Conservation (phyloP, 768 basidiomycete species). For the Gymnopilus dilepis region DNA sequence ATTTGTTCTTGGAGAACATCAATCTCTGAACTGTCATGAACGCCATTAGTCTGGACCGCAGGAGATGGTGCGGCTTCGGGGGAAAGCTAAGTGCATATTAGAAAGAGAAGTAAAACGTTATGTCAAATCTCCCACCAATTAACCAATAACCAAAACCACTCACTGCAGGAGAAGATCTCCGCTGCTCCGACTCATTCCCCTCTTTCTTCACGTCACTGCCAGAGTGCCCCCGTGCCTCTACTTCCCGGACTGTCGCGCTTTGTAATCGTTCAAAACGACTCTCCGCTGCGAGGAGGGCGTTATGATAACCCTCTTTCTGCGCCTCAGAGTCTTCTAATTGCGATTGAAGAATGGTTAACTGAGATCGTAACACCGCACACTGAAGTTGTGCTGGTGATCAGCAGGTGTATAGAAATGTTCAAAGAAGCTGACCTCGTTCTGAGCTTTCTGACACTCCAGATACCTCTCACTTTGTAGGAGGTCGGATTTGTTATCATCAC, state of each 20-base stretch:
- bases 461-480: conserved; percentile 45
- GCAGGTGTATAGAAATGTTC: not conserved
- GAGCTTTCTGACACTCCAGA: conserved; percentile 54
- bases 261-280: conserved; percentile 64
- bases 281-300: conserved; percentile 60
- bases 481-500: conserved; percentile 37
- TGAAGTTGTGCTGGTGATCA: conserved; percentile 30
- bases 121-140: conserved; percentile 67
- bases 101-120: conserved; percentile 45
- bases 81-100: conserved; percentile 52
- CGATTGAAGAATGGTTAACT: conserved; percentile 55
- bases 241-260: conserved; percentile 56
- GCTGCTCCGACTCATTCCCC: conserved; percentile 52
- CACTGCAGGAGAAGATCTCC: conserved; percentile 70
- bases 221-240: conserved; percentile 42
- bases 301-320: conserved; percentile 53
- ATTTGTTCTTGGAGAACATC: conserved; percentile 49
- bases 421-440: conserved; percentile 60
- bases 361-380: conserved; percentile 63
- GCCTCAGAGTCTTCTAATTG: conserved; percentile 55
- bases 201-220: conserved; percentile 36
- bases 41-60: conserved; percentile 41
- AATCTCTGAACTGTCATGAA: conserved; percentile 39
- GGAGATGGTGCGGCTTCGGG: conserved; percentile 32
- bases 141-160: conserved; percentile 59